Conservation (phyloP, 1,284 basidiomycete genomes). For the Ustilago curta region DNA sequence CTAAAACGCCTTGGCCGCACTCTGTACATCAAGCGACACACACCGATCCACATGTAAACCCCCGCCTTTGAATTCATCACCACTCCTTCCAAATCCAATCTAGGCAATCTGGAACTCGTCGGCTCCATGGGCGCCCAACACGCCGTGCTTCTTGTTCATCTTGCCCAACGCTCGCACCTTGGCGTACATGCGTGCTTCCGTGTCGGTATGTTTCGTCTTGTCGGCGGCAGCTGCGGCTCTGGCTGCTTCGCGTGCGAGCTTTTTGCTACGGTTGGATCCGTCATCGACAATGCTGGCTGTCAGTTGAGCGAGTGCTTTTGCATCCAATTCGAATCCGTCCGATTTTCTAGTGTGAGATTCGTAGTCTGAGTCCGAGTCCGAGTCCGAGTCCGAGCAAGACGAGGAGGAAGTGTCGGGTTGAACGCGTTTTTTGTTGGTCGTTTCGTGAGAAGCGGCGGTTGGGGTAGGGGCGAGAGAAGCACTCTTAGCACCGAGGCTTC, state of each 20-base stretch:
- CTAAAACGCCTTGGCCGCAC: no score
- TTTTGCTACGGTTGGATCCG: slow-evolving; percentile 67
- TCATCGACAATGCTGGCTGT: slow-evolving; percentile 68
- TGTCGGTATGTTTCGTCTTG: slow-evolving; percentile 71
- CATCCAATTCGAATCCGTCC: slow-evolving; percentile 31
- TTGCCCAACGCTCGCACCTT: slow-evolving; percentile 87
- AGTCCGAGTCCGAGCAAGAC: slow-evolving; percentile 1
- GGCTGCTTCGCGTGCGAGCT: slow-evolving; percentile 16
- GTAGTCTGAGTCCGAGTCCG: slow-evolving; percentile 38
- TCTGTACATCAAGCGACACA: no score
- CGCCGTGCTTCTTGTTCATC: slow-evolving; percentile 81
- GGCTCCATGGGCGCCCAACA: slow-evolving; percentile 79
- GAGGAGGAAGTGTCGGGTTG: slow-evolving; percentile 1
- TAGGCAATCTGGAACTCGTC: slow-evolving; percentile 66
- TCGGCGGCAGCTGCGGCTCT: slow-evolving; percentile 23
- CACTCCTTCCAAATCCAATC: not conserved
- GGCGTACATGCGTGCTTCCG: slow-evolving; percentile 87
- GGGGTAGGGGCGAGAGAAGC: slow-evolving; percentile 24
- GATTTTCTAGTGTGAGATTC: slow-evolving; percentile 15
- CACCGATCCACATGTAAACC: no score
- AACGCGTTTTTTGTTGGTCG: slow-evolving; percentile 10
- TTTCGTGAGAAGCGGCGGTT: slow-evolving; percentile 4
- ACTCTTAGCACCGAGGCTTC: slow-evolving; percentile 71
- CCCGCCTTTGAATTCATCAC: not conserved
- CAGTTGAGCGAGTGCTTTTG: slow-evolving; percentile 20